Evolutionary conservation across 2,329 filamentous ascomycete genomes (phyloP).

Genomic region (Hymenoscyphus repandus): DNA sequence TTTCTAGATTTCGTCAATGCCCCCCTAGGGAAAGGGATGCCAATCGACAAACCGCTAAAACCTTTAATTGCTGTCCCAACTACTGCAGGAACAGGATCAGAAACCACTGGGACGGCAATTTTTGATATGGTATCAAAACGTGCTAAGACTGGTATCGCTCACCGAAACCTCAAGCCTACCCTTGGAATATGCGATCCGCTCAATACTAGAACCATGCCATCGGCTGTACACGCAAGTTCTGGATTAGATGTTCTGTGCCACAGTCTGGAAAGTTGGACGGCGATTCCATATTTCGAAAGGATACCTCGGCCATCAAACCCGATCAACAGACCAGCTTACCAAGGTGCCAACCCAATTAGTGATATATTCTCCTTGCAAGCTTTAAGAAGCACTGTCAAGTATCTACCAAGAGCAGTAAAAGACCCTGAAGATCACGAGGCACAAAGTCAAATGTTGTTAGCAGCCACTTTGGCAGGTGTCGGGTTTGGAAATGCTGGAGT

Average conservation of each 20-base stretch:
- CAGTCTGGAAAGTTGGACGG: conserved; percentile 93
- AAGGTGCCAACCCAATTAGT: conserved; percentile 95
- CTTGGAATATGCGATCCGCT: conserved; percentile 80
- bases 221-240: conserved; percentile 85
- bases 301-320: conserved; percentile 82
- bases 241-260: conserved; percentile 95
- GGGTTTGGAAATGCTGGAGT: conserved; percentile 98
- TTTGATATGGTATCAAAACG: conserved; percentile 88
- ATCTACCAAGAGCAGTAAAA: conserved; percentile 79
- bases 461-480: conserved; percentile 88
- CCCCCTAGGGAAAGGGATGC: conserved; percentile 77
- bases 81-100: conserved; percentile 81
- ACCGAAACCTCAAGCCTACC: conserved; percentile 91
- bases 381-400: conserved; percentile 78
- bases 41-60: conserved; percentile 64
- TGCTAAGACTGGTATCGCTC: conserved; percentile 93
- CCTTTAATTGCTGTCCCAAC: conserved; percentile 81
- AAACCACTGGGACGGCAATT: conserved; percentile 96
- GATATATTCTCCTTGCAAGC: conserved; percentile 94
- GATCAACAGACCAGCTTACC: conserved; percentile 86
- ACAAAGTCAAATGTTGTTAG: conserved; percentile 91
- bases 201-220: conserved; percentile 94
- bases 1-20: conserved; percentile 98
- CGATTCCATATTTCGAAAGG: conserved; percentile 88
- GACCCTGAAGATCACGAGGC: conserved; percentile 91